Evolutionary conservation across 306 rosid genomes (phyloP).

Genomic region (Aeschynomene evenia): DNA sequence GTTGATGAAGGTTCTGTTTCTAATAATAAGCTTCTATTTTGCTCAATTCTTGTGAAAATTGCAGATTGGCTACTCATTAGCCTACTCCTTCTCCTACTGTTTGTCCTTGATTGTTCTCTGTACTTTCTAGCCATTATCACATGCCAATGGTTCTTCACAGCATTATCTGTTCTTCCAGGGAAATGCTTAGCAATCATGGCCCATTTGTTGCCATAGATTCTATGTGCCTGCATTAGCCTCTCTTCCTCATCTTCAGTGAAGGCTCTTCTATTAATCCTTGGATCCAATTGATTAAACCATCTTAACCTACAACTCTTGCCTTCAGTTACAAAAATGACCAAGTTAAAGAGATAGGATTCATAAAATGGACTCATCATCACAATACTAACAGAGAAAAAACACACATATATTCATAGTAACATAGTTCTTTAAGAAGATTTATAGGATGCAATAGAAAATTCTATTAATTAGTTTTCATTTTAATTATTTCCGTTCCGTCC

Average conservation of each 20-base stretch:
- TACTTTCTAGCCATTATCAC: conserved; percentile 94
- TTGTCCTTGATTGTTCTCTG: conserved; percentile 80
- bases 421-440: not conserved
- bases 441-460: too few species aligned
- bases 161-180: conserved; percentile 95
- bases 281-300: conserved; percentile 97
- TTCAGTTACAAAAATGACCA: conserved; percentile 22
- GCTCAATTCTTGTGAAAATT: conserved; percentile 50
- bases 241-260: conserved; percentile 92
- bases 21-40: conserved; percentile 41
- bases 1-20: conserved; percentile 28
- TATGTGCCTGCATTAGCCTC: conserved; percentile 89
- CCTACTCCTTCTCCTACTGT: conserved; percentile 67
- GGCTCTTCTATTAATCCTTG: conserved; percentile 83
- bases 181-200: conserved; percentile 93
- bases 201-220: conserved; percentile 94
- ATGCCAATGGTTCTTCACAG: conserved; percentile 99
- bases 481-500: too few species aligned
- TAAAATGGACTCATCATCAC: not conserved
- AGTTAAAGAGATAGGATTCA: not conserved
- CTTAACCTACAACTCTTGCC: conserved; percentile 94
- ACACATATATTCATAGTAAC: not conserved
- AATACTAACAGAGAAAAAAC: not conserved
- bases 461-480: not conserved
- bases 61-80: conserved; percentile 52